Percentiles rank a stretch among this genome's conserved stretches.
These are phyloP conservation scores for Suillus weaverae DNA, from an alignment of 768 basidiomycete species.

Conservation along the genomic window DNA sequence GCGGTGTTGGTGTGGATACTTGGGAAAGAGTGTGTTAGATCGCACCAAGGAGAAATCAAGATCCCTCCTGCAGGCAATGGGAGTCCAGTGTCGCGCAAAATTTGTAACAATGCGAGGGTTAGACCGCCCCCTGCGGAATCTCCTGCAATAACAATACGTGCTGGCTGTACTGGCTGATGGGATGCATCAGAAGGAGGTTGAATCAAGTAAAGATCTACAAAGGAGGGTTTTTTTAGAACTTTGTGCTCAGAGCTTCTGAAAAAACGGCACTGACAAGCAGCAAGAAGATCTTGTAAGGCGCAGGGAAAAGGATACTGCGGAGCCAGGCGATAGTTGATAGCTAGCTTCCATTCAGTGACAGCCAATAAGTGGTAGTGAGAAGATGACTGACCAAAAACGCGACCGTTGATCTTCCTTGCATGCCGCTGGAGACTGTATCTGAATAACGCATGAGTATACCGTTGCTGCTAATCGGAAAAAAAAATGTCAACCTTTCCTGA, in stretches of 20 bases:
- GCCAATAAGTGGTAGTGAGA: background rate
- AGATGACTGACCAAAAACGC: conserved; percentile 66
- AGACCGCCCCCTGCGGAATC: conserved; percentile 95
- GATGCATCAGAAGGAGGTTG: conserved; percentile 77
- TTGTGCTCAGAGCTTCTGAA: background rate
- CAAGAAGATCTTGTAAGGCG: conserved; percentile 83
- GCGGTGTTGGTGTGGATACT: conserved; percentile 82
- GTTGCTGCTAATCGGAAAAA: conserved; percentile 2
- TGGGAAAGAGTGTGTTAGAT: conserved; percentile 94
- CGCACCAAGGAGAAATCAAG: conserved; percentile 91
- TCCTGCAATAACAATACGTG: conserved; percentile 81
- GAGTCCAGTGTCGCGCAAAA: conserved; percentile 80
- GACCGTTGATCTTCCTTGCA: conserved; percentile 90
- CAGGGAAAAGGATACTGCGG: conserved; percentile 98
- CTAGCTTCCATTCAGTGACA: conserved; percentile 37
- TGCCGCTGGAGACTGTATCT: conserved; percentile 79
- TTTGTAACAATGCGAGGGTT: conserved; percentile 78
- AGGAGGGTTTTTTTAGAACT: conserved; percentile 2
- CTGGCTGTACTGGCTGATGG: conserved; percentile 79
- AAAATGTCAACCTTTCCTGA: conserved; percentile 56
- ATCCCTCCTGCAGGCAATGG: conserved; percentile 87
- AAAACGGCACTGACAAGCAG: conserved; percentile 63
- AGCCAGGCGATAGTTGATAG: conserved; percentile 82
- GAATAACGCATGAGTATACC: conserved; percentile 8
- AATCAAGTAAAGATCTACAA: conserved; percentile 81